These are phyloP conservation scores for Smittium culicis DNA, from an alignment of 371 early-diverging fungal species.

Conservation along the genomic window DNA sequence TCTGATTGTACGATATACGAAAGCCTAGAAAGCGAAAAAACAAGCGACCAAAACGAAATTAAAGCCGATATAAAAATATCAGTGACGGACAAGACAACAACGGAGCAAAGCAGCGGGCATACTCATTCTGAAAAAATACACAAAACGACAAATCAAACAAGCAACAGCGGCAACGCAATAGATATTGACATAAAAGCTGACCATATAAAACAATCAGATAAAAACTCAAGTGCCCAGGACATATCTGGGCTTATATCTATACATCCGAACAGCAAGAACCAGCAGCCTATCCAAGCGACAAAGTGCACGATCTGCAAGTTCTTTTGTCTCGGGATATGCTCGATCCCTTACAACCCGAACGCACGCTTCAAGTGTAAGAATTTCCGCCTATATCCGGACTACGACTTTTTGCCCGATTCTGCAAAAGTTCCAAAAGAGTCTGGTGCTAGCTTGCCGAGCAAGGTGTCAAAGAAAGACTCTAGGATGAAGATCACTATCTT, in stretches of 20 bases:
- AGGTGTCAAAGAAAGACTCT: constrained; percentile 17
- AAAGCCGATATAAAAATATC: too few relatives aligned
- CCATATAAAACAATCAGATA: too few relatives aligned
- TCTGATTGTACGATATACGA: too few relatives aligned
- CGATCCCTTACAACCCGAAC: constrained; percentile 28
- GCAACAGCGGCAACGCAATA: too few relatives aligned
- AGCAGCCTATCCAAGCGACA: not conserved
- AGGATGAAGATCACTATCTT: constrained; percentile 22
- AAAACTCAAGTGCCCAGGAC: not conserved
- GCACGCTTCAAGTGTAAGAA: constrained; percentile 27
- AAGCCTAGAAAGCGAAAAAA: too few relatives aligned
- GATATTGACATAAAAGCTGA: too few relatives aligned
- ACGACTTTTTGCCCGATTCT: constrained; percentile 28
- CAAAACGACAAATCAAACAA: too few relatives aligned
- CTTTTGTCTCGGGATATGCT: constrained; percentile 27
- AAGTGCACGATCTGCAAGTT: constrained; percentile 19
- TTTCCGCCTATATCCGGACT: constrained; percentile 30
- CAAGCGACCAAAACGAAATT: too few relatives aligned
- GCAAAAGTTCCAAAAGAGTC: constrained; percentile 16
- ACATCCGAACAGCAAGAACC: constrained; percentile 10
- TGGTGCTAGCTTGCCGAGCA: constrained; percentile 26
- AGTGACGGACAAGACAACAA: too few relatives aligned
- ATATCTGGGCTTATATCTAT: not conserved
- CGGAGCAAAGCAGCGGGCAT: too few relatives aligned
- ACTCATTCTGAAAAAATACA: too few relatives aligned